Base-by-base conservation (phyloP, 371 early-diverging fungal species). In the Mortierella sp. region DNA sequence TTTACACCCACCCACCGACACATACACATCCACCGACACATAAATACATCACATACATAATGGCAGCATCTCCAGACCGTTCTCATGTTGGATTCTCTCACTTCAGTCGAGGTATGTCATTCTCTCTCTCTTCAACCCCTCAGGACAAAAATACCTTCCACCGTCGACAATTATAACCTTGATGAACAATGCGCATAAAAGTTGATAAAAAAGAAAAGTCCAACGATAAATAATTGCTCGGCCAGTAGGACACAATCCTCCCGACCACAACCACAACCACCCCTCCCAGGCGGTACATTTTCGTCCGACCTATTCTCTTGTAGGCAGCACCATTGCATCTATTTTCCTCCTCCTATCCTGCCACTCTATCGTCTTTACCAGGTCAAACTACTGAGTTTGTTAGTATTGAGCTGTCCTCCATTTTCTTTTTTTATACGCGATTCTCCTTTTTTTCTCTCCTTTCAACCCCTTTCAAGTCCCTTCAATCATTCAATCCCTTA, bases 61-160 rank as follows among this genome's bases (percentile, higher is more conserved):
- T 21, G 52, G 54, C 74, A 52, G 54, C 74, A 52, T 55, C 74
- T 10, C 50, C 74, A 54, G 42, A 58, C 34, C 44, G 44, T 38
- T 74, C 55, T 42, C 57, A 57, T 42, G n/a, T 57, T 74, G 74
- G 52, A 44, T 57, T 74, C 24, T 54, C 54, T n/a, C 54, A 55
- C 55, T 44, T 72, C 34, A 47, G 50, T 72, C 52, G 71, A 65
- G 65, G 65, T 65, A 44, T 47, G 45, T 28, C 48, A 28, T 45
- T 70, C 72, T 71, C 71, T 5, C 71, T 5, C 28, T 38, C 24
- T 45, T 47, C 47, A 42, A 45, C 11, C 52, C 13, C 16, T 26
- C 50, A 31, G 31, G 31, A 60, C 60, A 60, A 60, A 60, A 26
- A 31, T 47, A 50, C 34, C 9, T 19, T 65, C 13, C 16, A 5